phyloP scores from a whole-genome alignment of 1,139 yeast genomes.

The Blastobotrys illinoisensis region DNA sequence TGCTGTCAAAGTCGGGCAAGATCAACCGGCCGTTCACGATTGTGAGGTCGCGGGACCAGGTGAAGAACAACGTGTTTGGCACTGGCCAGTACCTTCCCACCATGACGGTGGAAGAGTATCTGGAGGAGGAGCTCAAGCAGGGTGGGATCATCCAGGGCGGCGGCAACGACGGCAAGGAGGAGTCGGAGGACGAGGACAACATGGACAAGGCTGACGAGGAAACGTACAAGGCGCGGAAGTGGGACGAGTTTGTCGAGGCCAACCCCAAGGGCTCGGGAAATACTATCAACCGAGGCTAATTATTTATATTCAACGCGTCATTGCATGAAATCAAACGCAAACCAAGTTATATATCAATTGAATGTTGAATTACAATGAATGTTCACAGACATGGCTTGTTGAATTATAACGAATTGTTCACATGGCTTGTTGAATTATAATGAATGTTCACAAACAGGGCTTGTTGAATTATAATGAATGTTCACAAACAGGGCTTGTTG shows the following conservation, averaged over 20 bases:
- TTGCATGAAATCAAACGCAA: too few species aligned
- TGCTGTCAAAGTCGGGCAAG: conserved; percentile 44
- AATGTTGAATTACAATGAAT: too few species aligned
- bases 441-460: too few species aligned
- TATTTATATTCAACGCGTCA: not conserved
- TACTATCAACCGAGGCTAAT: conserved; percentile 71
- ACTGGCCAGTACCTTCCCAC: conserved; percentile 93
- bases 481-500: too few species aligned
- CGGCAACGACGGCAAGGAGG: conserved; percentile 31
- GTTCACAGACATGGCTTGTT: too few species aligned
- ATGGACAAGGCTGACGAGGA: conserved; percentile 50
- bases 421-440: too few species aligned
- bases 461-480: too few species aligned
- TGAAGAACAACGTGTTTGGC: conserved; percentile 68
- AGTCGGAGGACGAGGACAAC: conserved; percentile 45
- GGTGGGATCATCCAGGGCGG: conserved; percentile 68
- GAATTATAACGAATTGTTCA: too few species aligned
- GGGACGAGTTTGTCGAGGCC: conserved; percentile 92
- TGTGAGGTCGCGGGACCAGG: conserved; percentile 50
- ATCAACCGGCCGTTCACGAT: conserved; percentile 82
- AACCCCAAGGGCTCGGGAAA: conserved; percentile 78
- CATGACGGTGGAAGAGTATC: conserved; percentile 87
- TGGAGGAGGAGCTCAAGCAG: conserved; percentile 76
- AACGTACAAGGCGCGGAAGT: conserved; percentile 63
- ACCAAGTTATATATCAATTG: too few species aligned